Evolutionary conservation across 2,329 filamentous ascomycete genomes (phyloP).

Genomic region (Teratosphaeria destructans): DNA sequence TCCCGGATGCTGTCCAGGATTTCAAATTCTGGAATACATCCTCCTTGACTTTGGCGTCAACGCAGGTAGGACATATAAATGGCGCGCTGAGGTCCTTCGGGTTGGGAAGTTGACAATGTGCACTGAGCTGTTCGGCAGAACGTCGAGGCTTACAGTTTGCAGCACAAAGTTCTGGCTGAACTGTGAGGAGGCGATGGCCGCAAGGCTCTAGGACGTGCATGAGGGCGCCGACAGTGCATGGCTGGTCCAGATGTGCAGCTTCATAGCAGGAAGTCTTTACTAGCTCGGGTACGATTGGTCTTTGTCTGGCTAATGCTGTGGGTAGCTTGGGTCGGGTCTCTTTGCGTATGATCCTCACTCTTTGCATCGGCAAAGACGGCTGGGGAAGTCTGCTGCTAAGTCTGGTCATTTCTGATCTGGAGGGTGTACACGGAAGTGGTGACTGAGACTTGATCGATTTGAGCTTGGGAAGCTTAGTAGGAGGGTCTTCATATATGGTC

Average conservation of each 20-base stretch:
- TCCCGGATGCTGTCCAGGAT: not conserved
- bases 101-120: not conserved
- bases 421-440: not conserved
- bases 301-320: not conserved
- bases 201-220: not conserved
- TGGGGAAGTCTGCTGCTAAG: not conserved
- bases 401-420: not conserved
- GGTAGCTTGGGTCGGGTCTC: not conserved
- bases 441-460: not conserved
- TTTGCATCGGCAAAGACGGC: not conserved
- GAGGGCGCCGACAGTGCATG: not conserved
- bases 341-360: not conserved
- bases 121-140: not conserved
- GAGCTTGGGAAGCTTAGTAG: not conserved
- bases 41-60: not conserved
- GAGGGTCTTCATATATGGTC: not conserved
- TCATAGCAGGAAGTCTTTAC: not conserved
- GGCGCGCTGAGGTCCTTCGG: not conserved
- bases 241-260: not conserved
- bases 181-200: not conserved
- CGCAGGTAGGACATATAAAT: not conserved
- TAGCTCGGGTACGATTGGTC: not conserved
- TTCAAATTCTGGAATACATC: not conserved
- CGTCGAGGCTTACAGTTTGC: not conserved
- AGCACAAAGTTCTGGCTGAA: not conserved